Evolutionary conservation across 768 basidiomycete species (phyloP), one percentile per base, ranked within the genome.

Genomic region (Scleroderma citrinum): DNA sequence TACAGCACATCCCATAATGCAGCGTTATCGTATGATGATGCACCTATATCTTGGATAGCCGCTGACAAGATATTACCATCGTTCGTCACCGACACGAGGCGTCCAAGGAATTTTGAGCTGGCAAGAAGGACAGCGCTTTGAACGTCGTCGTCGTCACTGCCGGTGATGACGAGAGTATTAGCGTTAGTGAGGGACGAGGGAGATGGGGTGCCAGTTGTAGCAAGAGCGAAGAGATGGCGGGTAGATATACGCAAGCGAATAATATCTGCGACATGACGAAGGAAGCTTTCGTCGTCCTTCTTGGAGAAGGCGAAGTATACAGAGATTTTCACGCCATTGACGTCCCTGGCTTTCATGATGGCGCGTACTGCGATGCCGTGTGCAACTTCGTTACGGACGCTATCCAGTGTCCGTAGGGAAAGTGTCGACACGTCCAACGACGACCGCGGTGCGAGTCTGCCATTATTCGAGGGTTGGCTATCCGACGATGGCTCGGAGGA

Each of bases 1-100:
- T 73, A 73, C n/a, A 87, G 68, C 42, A 83, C 77, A 54, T 87
- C 84, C 80, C 80, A 80, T 3, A 89, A 70, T 36, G 86, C 83
- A 3, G 74, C 71, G 39, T 77, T 78, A 59, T 90, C 87, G 58
- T 80, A 83, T 1, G 75, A 64, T 0, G 76, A 73, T 6, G 64
- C 67, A 16, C 77, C 77, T 36, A 86, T 64, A 52, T 80, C 77
- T 7, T 74, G 69, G n/a, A 85, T 73, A 31, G 70, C 62, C 6
- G 76, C 81, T 5, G 77, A 57, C 56, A 74, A 65, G 16, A 56
- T 46, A 42, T 61, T 59, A 24, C 64, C 65, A 30, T 69, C 67
- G 29, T 66, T 70, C 5, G 59, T 58, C 13, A 72, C 68, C 26
- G 68, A 56, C 30, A 69, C 60, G 24, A 87, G 65, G 12, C 84